Base-by-base conservation (phyloP, 148 eudicot species). In the Fagopyrum homotropicum region DNA sequence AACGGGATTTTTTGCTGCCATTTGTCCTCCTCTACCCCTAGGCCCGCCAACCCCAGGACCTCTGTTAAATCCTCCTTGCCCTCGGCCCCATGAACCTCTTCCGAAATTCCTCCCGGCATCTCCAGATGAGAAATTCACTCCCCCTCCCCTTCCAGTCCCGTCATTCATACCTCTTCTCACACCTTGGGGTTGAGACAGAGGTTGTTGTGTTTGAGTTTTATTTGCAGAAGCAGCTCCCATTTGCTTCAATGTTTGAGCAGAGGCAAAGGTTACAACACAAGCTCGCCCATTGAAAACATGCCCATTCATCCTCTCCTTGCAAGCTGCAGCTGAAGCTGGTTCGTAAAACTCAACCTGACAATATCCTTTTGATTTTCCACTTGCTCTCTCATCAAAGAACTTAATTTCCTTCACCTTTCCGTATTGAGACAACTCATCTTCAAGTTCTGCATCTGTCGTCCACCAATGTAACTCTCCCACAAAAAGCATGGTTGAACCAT, bases 381-480 rank as follows among this genome's bases (percentile, higher is more conserved):
- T 94, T 48, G 97, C 97, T 86, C 93, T 91, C 84, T 94, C 97
- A 44, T 94, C 98, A 81, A 91, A 94, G 76, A 94, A 94, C 72
- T 90, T 94, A 29, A 94, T 84, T 79, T 94, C 98, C 82, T 91
- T 94, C 30, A 94, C 93, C 70, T 80, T 87, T 55, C 98, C 98
- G 81, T 86, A 94, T 45, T 90, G 90, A 44, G 88, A 80, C n/a
- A 91, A 82, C 63, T 80, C 93, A 78, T 82, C 83, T 83, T 94
- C 98, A 19, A 94, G 77, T 78, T 94, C 98, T 19, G 89, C 91
- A 86, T 94, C 98, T 0, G 98, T 94, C 56, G 98, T 94, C 98
- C 98, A 94, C 98, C 98, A 94, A 77, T 94, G 98, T 74, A 94
- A 85, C 66, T 94, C 97, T 52, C 98, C 98, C 71, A 94, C 98